Base-by-base conservation (phyloP, 2,329 filamentous ascomycete species). In the Colletotrichum godetiae region DNA sequence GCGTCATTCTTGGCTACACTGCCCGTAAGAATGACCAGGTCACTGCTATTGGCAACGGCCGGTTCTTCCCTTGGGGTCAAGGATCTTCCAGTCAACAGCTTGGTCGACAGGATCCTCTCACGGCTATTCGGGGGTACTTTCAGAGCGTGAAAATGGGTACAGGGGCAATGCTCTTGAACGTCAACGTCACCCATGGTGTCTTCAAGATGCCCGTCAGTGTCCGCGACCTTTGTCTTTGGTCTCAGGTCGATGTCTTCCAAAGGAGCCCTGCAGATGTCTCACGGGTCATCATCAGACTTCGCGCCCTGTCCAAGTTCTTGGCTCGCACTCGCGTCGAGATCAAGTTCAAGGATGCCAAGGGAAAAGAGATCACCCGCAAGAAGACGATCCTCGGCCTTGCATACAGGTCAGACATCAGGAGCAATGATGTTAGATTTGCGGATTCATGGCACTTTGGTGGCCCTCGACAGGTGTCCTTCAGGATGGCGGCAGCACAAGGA, bases 111-210 rank as follows among this genome's bases (percentile, higher is more conserved):
- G 77, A 76, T 0, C 80, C 80, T 8, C 80, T 87, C 24, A 57
- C 81, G 8, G 84, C 88, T 35, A 80, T 87, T 1, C 85, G 88
- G 19, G 89, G 89, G 1, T 90, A 88, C 75, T 90, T 90, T 68
- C 87, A 89, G 76, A 90, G 88, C 37, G 83, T 86, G 3, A 87
- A 88, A 6, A 81, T 88, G 0, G 86, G 86, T 0, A 91, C 89
- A 0, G 88, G 88, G 2, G 83, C 88, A 0, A 76, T 91, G 1
- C 82, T 91, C 0, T 80, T 91, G 31, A 91, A 91, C 73, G 82
- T 84, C 59, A 90, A 91, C 68, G 86, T 89, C 11, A 86, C 87
- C 0, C 86, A 90, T 74, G 86, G 85, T 3, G 83, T 89, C 22
- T 91, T 91, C 78, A 86, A 84, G 12, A 78, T 81, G 4, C 75